Base-by-base conservation (phyloP, 2,329 filamentous ascomycete genomes). In the Aureobasidium sp. region DNA sequence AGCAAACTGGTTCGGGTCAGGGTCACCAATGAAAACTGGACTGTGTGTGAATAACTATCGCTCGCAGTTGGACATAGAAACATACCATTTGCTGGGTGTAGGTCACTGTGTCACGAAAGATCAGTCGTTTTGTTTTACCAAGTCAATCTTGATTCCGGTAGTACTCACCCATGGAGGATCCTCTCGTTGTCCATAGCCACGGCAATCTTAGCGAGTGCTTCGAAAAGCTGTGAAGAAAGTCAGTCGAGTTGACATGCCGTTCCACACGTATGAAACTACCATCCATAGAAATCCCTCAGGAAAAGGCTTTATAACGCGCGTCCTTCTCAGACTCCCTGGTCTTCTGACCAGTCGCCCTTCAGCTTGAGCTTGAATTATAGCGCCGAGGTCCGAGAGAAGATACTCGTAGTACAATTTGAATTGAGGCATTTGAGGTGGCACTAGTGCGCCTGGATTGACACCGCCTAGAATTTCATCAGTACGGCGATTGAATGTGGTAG, bases 221-320 rank as follows among this genome's bases (percentile, higher is more conserved):
- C 49, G 19, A 52, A 52, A 6, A 41, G 17, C 30, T 51, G n/a
- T n/a, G n/a, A n/a, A n/a, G n/a, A n/a, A n/a, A n/a, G n/a, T n/a
- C n/a, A n/a, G n/a, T n/a, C n/a, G n/a, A n/a, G n/a, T n/a, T n/a
- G n/a, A n/a, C n/a, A n/a, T n/a, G n/a, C n/a, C n/a, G n/a, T n/a
- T n/a, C n/a, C n/a, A n/a, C n/a, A n/a, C n/a, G n/a, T n/a, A n/a
- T n/a, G n/a, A n/a, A n/a, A n/a, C 32, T 17, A 45, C 41, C 29
- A 32, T 32, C 44, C 44, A 48, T n/a, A 48, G 22, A 11, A 48
- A 48, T n/a, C 44, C 44, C 37, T 48, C 44, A 3, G 44, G 44
- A 25, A 48, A 37, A 19, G 44, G 44, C 22, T 27, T 35, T 2
- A n/a, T 21, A 1, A 48, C 22, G 22, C 44, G 24, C 30, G 22